Percentiles rank a stretch among this genome's conserved stretches.
Evolutionary conservation across 164 flowering plant genomes (phyloP).

Genomic region (Tetracentron sinense): DNA sequence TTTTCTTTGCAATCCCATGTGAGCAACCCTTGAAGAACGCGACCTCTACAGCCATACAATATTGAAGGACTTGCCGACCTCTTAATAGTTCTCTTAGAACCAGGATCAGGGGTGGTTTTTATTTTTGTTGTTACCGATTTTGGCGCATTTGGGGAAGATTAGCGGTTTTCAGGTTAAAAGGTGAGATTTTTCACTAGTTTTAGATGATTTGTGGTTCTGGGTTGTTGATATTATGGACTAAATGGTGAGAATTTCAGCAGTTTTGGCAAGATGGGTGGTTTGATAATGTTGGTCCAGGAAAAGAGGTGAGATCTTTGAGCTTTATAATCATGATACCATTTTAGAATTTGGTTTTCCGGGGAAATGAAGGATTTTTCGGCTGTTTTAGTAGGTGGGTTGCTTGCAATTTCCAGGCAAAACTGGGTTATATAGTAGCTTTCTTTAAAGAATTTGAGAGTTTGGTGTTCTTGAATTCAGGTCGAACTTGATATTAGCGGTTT

Average conservation of each 20-base stretch:
- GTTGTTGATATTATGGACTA: not conserved
- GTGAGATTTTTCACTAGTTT: not conserved
- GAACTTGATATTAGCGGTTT: too few relatives aligned
- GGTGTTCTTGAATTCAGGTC: too few relatives aligned
- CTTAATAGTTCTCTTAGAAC: not conserved
- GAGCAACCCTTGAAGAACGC: conserved; percentile 38
- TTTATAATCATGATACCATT: conserved; percentile 18
- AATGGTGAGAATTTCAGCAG: not conserved
- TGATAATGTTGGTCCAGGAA: conserved; percentile 6
- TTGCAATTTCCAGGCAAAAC: conserved; percentile 14
- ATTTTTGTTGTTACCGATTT: too few relatives aligned
- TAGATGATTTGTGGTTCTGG: not conserved
- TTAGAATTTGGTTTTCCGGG: conserved; percentile 16
- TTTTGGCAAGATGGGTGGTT: conserved; percentile 5
- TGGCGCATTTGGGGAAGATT: too few relatives aligned
- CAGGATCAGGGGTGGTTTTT: not conserved
- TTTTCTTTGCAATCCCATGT: conserved; percentile 35
- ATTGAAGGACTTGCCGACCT: conserved; percentile 11
- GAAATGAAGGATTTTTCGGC: conserved; percentile 8
- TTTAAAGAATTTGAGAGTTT: too few relatives aligned
- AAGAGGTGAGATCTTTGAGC: conserved; percentile 5
- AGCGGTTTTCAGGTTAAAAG: not conserved
- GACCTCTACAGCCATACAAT: conserved; percentile 26
- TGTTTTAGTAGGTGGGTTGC: conserved; percentile 11
- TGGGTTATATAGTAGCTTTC: conserved; percentile 2